Conservation (phyloP, 1,284 basidiomycete genomes). For the Cutaneotrichosporon dermatis region DNA sequence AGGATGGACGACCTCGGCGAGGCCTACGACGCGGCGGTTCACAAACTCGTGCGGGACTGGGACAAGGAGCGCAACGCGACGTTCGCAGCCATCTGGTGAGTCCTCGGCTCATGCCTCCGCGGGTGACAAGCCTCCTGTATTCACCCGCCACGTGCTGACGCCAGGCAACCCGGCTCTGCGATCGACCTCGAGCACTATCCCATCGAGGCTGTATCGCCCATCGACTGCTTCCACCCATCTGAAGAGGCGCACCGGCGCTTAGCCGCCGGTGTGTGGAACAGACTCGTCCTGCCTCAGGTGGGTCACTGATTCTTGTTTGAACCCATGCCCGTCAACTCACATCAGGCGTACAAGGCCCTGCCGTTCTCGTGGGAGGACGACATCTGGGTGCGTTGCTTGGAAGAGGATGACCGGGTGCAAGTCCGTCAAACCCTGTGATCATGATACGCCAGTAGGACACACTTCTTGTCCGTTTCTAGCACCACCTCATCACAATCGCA, state of each 20-base stretch:
- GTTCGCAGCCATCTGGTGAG: constrained; percentile 42
- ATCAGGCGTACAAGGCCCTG: constrained; percentile 31
- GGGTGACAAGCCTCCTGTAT: no score
- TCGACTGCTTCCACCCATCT: constrained; percentile 50
- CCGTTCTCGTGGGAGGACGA: constrained; percentile 44
- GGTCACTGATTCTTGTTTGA: no score
- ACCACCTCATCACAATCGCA: no score
- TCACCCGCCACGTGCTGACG: no score
- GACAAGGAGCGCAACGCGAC: constrained; percentile 29
- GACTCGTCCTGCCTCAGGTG: constrained; percentile 24
- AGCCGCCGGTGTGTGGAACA: constrained; percentile 48
- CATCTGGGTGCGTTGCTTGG: constrained; percentile 39
- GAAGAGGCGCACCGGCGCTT: constrained; percentile 44
- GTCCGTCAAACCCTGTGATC: constrained; percentile 1
- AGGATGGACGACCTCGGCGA: constrained; percentile 46
- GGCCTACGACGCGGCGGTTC: constrained; percentile 42
- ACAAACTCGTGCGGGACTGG: constrained; percentile 39
- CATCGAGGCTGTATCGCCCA: constrained; percentile 42
- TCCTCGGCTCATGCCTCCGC: no score
- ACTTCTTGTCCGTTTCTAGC: no score
- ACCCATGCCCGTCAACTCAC: no score
- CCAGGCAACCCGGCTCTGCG: constrained; percentile 45
- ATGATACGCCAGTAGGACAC: no score
- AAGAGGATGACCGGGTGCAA: constrained; percentile 38
- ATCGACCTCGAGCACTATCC: constrained; percentile 46